Evolutionary conservation across 2,329 filamentous ascomycete species (phyloP).

Genomic region (Rhinocladiella mackenziei): DNA sequence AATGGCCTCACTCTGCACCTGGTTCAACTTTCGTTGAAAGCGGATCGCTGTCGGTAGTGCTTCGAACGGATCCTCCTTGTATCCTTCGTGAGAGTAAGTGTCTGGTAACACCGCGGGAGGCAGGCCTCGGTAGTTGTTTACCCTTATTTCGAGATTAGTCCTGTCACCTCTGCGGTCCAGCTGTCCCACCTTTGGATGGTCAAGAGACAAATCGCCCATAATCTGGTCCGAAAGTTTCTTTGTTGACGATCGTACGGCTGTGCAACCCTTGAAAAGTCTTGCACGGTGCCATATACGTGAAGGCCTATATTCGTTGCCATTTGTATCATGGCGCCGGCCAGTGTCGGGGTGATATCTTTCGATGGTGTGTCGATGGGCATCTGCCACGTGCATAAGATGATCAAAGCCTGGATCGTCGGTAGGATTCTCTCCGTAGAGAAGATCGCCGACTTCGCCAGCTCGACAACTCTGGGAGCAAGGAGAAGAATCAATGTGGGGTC

Average conservation of each 20-base stretch:
- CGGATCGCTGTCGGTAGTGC: conserved; percentile 3
- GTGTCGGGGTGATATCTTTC: conserved; percentile 14
- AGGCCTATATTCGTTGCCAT: conserved; percentile 17
- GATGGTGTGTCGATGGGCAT: conserved; percentile 16
- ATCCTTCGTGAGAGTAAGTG: conserved; percentile 15
- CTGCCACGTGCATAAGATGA: conserved; percentile 20
- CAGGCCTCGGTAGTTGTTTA: conserved; percentile 14
- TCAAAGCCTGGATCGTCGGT: conserved; percentile 15
- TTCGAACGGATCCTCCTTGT: conserved; percentile 9
- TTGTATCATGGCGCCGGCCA: conserved; percentile 17
- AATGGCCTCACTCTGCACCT: conserved; percentile 14
- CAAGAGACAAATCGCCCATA: conserved; percentile 18
- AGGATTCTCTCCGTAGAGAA: conserved; percentile 13
- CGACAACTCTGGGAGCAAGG: conserved; percentile 32
- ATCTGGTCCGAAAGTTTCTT: conserved; percentile 9
- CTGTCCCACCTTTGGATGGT: conserved; percentile 16
- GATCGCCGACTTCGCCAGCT: conserved; percentile 12
- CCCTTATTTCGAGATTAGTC: background rate
- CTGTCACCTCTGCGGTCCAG: background rate
- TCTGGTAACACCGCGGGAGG: conserved; percentile 12
- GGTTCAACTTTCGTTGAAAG: conserved; percentile 14
- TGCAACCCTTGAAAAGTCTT: conserved; percentile 15
- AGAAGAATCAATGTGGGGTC: conserved; percentile 53
- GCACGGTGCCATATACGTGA: conserved; percentile 17
- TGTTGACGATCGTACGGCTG: conserved; percentile 8